Evolutionary conservation across 257 asterid genomes (phyloP).

Genomic region (Solanum bukasovii): DNA sequence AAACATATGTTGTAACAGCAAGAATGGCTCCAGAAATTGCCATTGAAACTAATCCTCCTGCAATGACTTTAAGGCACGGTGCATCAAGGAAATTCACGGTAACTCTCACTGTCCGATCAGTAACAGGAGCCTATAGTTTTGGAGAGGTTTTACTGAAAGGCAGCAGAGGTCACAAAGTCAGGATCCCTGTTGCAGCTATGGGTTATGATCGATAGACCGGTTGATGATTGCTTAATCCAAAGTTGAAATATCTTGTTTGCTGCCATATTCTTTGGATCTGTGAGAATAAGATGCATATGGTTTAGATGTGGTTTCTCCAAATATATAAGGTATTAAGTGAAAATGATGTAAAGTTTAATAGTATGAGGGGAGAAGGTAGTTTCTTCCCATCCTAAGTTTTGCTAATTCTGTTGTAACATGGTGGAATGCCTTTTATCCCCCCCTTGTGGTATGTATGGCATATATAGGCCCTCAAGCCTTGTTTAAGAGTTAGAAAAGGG

Average conservation of each 20-base stretch:
- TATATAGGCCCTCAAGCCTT: conserved; percentile 6
- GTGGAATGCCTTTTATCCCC: conserved; percentile 32
- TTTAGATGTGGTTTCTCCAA: conserved; percentile 23
- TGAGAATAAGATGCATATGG: conserved; percentile 27
- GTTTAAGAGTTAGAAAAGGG: not conserved
- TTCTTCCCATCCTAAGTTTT: conserved; percentile 41
- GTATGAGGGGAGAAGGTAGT: conserved; percentile 18
- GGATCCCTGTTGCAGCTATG: conserved; percentile 81
- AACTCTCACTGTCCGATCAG: conserved; percentile 71
- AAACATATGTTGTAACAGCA: conserved; percentile 74
- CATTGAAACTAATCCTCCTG: conserved; percentile 80
- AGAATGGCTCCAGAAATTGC: conserved; percentile 90
- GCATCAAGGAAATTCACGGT: conserved; percentile 49
- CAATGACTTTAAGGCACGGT: conserved; percentile 89
- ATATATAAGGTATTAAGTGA: conserved; percentile 2
- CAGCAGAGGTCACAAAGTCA: conserved; percentile 84
- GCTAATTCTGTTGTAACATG: conserved; percentile 31
- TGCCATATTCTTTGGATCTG: conserved; percentile 27
- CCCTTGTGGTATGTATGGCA: conserved; percentile 15
- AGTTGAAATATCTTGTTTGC: conserved; percentile 6
- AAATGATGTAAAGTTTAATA: conserved; percentile 39
- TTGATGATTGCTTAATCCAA: not conserved
- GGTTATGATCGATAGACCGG: conserved; percentile 49
- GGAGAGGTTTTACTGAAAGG: conserved; percentile 89
- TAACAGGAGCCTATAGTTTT: conserved; percentile 70